Evolutionary conservation across 768 basidiomycete species (phyloP), one percentile per base, ranked within the genome.

Genomic region (Podaxis sp.): DNA sequence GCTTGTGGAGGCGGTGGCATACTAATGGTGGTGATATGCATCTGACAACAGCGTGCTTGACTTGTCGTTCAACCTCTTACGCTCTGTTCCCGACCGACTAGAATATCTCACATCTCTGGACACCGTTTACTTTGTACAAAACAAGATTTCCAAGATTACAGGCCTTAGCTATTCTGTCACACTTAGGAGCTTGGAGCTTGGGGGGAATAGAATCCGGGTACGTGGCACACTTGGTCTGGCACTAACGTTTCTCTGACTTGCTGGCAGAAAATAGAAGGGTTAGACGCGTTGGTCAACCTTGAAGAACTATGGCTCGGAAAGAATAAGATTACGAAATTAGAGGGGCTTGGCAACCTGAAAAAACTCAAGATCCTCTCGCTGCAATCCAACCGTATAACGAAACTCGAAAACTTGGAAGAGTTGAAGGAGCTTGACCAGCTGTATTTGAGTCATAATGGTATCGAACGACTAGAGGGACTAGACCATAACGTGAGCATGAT

Each of bases 281-380:
- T 99, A 3, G 92, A 93, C 11, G 80, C 84, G 1, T 77, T 97
- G 41, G 84, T 88, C 1, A 91, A 90, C 66, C 78, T 99, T 10
- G 93, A 95, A 67, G 95, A 98, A 69, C 79, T 99, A 2, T 99
- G 96, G 95, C 76, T 99, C 2, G 97, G 97, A 7, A 99, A 99
- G 82, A 99, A 99, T 73, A 99, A 98, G 78, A 93, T 99, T 62
- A 73, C 87, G 5, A 88, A 86, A 72, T 83, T 99, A 3, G 91
- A 96, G 82, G 89, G 90, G 66, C 76, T 99, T 26, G 77, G 76
- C 38, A 80, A 77, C 2, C 80, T 99, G 65, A 86, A 82, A 65
- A 86, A 85, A 53, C 82, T 99, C 28, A 89, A 82, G 70, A 93
- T 97, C 48, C 77, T 99, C 28, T 95, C 95, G 0, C 80, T 99